phyloP scores from a whole-genome alignment of 768 basidiomycete species.

The Punctularia strigosozonata region DNA sequence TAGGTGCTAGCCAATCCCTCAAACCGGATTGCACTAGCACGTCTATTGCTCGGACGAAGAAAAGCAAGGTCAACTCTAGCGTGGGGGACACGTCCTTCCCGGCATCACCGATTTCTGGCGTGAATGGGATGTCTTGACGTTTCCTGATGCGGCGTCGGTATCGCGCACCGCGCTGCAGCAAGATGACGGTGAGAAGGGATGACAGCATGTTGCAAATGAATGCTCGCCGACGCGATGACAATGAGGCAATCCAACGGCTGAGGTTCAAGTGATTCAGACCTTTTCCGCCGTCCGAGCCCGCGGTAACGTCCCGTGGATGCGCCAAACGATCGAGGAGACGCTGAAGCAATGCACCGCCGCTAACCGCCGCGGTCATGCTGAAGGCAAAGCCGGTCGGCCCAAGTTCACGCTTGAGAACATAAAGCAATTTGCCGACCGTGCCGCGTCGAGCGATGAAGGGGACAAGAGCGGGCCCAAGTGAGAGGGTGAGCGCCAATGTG shows the following conservation, averaged over 20 bases:
- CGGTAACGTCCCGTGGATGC: no score
- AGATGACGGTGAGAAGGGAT: conserved; percentile 40
- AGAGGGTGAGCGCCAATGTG: conserved; percentile 48
- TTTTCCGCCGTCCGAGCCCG: conserved; percentile 5
- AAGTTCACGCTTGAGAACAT: conserved; percentile 44
- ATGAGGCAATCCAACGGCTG: background rate
- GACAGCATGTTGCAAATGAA: conserved; percentile 49
- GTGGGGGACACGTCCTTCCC: conserved; percentile 33
- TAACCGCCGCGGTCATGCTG: conserved; percentile 51
- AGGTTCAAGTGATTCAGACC: background rate
- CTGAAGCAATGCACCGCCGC: conserved; percentile 47
- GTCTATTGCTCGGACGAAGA: conserved; percentile 63
- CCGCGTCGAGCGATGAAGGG: conserved; percentile 32
- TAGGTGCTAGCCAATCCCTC: no score
- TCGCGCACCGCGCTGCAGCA: no score
- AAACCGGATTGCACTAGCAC: conserved; percentile 42
- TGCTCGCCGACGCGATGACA: conserved; percentile 10
- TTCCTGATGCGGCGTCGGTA: conserved; percentile 27
- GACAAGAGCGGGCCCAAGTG: conserved; percentile 53
- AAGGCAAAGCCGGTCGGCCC: conserved; percentile 57
- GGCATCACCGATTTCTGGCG: conserved; percentile 7
- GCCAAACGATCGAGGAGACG: conserved; percentile 27
- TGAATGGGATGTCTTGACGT: conserved; percentile 14
- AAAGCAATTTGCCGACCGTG: conserved; percentile 14
- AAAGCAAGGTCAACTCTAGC: conserved; percentile 54